These are phyloP conservation scores for Juglanconis juglandina DNA, from an alignment of 2,329 filamentous ascomycete genomes.

Conservation along the genomic window DNA sequence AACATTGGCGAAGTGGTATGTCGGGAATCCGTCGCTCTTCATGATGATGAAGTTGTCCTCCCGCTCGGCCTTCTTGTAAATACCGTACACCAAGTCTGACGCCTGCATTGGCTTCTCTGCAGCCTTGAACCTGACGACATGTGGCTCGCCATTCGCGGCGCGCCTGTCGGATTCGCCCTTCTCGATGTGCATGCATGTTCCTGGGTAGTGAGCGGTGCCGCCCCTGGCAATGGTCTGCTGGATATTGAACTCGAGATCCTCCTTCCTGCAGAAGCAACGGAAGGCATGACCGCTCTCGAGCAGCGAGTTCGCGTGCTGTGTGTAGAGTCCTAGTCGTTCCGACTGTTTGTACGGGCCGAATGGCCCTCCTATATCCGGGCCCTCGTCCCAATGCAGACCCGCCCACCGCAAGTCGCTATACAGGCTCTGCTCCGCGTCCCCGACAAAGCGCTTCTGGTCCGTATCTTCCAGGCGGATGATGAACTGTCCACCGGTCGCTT, in stretches of 20 bases:
- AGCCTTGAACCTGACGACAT: conserved; percentile 74
- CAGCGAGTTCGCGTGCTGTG: conserved; percentile 65
- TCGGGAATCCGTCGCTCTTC: conserved; percentile 88
- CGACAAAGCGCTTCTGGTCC: conserved; percentile 80
- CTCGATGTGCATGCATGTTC: conserved; percentile 69
- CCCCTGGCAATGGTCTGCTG: conserved; percentile 36
- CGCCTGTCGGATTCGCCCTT: conserved; percentile 66
- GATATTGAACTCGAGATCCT: conserved; percentile 54
- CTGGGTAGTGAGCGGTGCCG: conserved; percentile 45
- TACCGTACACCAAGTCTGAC: conserved; percentile 76
- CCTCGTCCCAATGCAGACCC: conserved; percentile 90
- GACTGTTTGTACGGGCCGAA: conserved; percentile 90
- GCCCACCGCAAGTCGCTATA: conserved; percentile 84
- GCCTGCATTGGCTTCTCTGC: conserved; percentile 62
- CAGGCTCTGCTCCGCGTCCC: conserved; percentile 73
- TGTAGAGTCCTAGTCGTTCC: conserved; percentile 71
- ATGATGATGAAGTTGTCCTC: conserved; percentile 84
- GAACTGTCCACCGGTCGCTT: conserved; percentile 84
- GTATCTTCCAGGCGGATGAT: conserved; percentile 92
- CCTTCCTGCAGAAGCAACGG: conserved; percentile 82
- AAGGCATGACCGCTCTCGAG: conserved; percentile 74
- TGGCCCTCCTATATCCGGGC: conserved; percentile 75
- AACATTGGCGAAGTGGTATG: conserved; percentile 96
- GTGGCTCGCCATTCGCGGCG: conserved; percentile 64
- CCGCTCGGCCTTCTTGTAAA: conserved; percentile 51